Evolutionary conservation across 495 filamentous ascomycete genomes (phyloP).

Genomic region (Hypoxylon lienhwacheense): DNA sequence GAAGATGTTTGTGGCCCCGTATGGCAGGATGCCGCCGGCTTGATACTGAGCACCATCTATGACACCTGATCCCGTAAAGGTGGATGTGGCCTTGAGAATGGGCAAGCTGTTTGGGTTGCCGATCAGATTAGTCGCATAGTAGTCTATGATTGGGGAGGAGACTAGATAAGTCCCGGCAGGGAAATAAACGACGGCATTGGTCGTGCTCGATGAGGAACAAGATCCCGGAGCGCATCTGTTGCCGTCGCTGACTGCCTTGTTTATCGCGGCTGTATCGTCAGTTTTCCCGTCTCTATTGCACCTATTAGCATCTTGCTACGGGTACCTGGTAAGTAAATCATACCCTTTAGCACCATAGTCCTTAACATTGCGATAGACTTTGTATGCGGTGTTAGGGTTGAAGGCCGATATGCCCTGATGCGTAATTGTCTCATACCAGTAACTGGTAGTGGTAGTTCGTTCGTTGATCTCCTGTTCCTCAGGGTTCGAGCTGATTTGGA

Average conservation of each 20-base stretch:
- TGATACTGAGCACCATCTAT: slow-evolving; percentile 63
- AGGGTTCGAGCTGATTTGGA: neutral
- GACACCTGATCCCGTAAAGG: slow-evolving; percentile 60
- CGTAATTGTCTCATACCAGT: slow-evolving; percentile 52
- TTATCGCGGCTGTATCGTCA: slow-evolving; percentile 84
- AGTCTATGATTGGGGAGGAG: slow-evolving; percentile 63
- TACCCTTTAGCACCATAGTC: slow-evolving; percentile 57
- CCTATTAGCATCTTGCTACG: slow-evolving; percentile 7
- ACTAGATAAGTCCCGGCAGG: slow-evolving; percentile 74
- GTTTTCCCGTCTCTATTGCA: slow-evolving; percentile 61
- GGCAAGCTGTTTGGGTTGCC: slow-evolving; percentile 71
- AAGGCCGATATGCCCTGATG: slow-evolving; percentile 53
- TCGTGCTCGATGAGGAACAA: slow-evolving; percentile 75
- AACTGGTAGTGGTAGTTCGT: slow-evolving; percentile 28
- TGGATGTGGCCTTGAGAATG: slow-evolving; percentile 62
- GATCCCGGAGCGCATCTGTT: slow-evolving; percentile 70
- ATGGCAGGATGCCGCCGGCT: slow-evolving; percentile 37
- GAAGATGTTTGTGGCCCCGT: slow-evolving; percentile 68
- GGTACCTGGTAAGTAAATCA: slow-evolving; percentile 15
- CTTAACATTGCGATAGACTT: slow-evolving; percentile 62
- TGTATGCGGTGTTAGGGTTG: slow-evolving; percentile 43
- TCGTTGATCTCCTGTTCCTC: slow-evolving; percentile 13
- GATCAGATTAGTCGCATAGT: slow-evolving; percentile 67
- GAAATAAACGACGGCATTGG: slow-evolving; percentile 75
- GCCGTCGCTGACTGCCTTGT: slow-evolving; percentile 73